Evolutionary conservation across 2,329 filamentous ascomycete genomes (phyloP), one percentile per base, ranked within the genome.

Genomic region (Dryadomyces quercus-mongolicae): DNA sequence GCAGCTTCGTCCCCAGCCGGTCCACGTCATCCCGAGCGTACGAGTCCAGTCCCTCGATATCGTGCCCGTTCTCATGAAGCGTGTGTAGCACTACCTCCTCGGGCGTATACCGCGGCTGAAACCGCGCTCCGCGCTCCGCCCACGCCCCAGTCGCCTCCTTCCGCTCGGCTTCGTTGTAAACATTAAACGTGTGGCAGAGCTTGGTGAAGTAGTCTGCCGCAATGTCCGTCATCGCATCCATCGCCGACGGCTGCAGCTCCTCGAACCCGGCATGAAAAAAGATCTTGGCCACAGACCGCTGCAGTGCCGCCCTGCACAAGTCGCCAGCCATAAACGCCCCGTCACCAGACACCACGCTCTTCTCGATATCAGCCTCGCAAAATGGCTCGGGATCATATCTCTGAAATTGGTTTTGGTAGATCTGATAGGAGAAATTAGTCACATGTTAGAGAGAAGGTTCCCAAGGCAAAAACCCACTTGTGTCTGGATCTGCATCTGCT

Each of bases 401-500:
- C 60, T 92, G 90, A 63, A 98, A 98, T 67, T 98, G 93, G 64
- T 98, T 98, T 64, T 91, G 87, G 66, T 98, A 98, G 66, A 95
- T 87, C 86, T 93, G 62, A 18, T 36, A 50, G 25, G 25, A 31
- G 25, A 8, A 8, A 8, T 31, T 31, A 31, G 25, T 31, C 8
- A 31, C 8, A 31, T 8, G 8, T 5, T 31, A 31, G 25, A 31
- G 25, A 31, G 8, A 31, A 8, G 25, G 8, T 31, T 31, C 25
- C 25, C 25, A 31, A 31, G n/a, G n/a, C n/a, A 31, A 31, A 5
- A 4, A 65, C 63, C 44, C 80, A 89, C 88, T 79, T 96, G 93
- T 52, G 90, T 88, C 68, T 98, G 93, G 53, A 97, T 82, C 70
- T 98, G 93, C 93, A 98, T 98, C 71, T 98, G 93, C 73, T 97